phyloP scores from a whole-genome alignment of 176 grass and related monocot genomes.

The Oryza longistaminata region DNA sequence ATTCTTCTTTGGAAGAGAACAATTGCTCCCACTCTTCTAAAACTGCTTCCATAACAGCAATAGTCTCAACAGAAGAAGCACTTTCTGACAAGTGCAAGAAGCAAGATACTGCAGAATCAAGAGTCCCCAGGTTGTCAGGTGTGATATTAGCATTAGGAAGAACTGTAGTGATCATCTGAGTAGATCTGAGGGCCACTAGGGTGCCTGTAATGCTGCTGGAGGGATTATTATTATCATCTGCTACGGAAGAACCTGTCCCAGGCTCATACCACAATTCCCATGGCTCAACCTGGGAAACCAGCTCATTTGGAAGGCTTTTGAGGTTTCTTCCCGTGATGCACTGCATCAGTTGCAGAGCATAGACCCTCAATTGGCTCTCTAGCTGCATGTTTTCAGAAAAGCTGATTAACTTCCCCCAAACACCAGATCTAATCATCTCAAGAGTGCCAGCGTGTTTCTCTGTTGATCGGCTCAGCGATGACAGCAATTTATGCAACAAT shows the following conservation, averaged over 20 bases:
- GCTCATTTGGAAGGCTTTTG: slow-evolving; percentile 70
- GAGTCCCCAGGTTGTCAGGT: slow-evolving; percentile 59
- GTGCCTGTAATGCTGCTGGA: slow-evolving; percentile 70
- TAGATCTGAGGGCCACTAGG: slow-evolving; percentile 84
- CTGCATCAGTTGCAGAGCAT: slow-evolving; percentile 88
- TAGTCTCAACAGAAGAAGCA: slow-evolving; percentile 53
- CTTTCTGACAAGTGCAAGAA: slow-evolving; percentile 76
- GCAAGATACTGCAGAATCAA: slow-evolving; percentile 81
- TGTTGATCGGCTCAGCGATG: slow-evolving; percentile 64
- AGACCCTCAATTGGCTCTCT: slow-evolving; percentile 63
- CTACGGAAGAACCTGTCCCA: slow-evolving; percentile 35
- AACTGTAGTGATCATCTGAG: slow-evolving; percentile 61
- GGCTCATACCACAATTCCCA: slow-evolving; percentile 93
- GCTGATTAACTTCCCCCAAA: slow-evolving; percentile 71
- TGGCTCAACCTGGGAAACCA: slow-evolving; percentile 76
- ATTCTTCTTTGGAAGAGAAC: slow-evolving; percentile 58
- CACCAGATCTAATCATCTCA: slow-evolving; percentile 68
- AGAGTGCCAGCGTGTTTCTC: slow-evolving; percentile 54
- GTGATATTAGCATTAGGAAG: slow-evolving; percentile 64
- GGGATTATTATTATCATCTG: slow-evolving; percentile 47
- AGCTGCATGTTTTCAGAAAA: slow-evolving; percentile 86
- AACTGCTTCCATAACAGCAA: slow-evolving; percentile 69
- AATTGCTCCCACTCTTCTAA: slow-evolving; percentile 97
- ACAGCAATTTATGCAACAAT: slow-evolving; percentile 70
- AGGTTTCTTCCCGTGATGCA: slow-evolving; percentile 79